Base-by-base conservation (phyloP, 148 eudicot species). In the Chenopodium formosanum region DNA sequence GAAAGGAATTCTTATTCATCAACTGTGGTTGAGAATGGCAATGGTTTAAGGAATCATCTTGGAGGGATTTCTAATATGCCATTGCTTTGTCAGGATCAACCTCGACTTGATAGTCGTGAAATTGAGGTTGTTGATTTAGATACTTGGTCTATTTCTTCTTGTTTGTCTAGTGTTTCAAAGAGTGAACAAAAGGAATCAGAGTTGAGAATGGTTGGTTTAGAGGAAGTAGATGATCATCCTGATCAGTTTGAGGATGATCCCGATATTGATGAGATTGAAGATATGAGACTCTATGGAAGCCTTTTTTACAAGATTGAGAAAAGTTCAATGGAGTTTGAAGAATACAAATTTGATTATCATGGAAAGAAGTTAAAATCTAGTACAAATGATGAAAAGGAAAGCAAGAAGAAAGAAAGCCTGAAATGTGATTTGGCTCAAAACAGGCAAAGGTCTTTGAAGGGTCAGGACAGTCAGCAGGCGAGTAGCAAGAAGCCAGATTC, bases 291-390 rank as follows among this genome's bases (percentile, higher is more conserved):
- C 4, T 86, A 84, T 37, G 91, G 97, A 74, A 88, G 82, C 53
- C 86, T 95, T 80, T 95, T 92, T 78, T 95, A 90, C 70, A 95
- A 95, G 86, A 84, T 95, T 70, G 98, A 95, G 70, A 90, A 86
- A 82, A 86, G 83, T 75, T 95, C 98, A 11, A 88, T 82, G 79
- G 98, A 95, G 83, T 95, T 90, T 80, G 94, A 90, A n/a, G 97
- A 95, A 81, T 89, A 95, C 79, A 89, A 82, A 72, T 93, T 86
- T 73, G 94, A 95, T 31, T 95, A 88, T 74, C 98, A 92, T 70
- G 78, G 96, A 53, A 93, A 81, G 82, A 95, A 89, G 53, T 52
- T 85, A 12, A 58, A 80, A 1, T 83, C 80, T 44, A 86, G 75
- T 29, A 83, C 81, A 64, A 83, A 73, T 27, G 80, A 62, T 67